Evolutionary conservation across 495 filamentous ascomycete species (phyloP).

Genomic region (Aspergillus leporis): DNA sequence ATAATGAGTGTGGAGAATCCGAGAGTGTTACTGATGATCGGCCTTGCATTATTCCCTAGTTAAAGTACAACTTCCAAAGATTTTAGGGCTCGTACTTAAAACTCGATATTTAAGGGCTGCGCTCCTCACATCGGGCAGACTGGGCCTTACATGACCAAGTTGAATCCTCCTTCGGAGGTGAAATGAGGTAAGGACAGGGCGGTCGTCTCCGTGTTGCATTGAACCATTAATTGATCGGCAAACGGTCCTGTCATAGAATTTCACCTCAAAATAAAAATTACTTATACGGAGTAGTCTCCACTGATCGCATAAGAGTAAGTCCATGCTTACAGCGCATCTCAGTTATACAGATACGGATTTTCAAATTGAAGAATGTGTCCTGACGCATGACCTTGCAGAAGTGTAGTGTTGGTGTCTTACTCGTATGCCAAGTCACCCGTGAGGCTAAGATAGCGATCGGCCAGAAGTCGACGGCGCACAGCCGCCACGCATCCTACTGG

Average conservation of each 20-base stretch:
- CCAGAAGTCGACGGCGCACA: neutral
- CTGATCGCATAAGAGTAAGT: neutral
- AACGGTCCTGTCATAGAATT: neutral
- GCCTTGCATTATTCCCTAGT: neutral
- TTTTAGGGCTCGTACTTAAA: neutral
- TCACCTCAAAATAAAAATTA: too few species aligned
- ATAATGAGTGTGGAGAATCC: neutral
- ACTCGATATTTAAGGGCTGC: neutral
- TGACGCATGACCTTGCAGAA: neutral
- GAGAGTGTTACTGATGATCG: neutral
- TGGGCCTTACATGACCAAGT: neutral
- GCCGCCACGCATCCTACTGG: slow-evolving; percentile 1
- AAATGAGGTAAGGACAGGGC: neutral
- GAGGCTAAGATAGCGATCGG: slow-evolving; percentile 13
- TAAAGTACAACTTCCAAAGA: neutral
- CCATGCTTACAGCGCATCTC: neutral
- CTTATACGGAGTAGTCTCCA: neutral
- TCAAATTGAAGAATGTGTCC: neutral
- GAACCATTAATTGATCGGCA: neutral
- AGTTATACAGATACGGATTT: neutral
- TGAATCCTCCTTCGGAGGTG: neutral
- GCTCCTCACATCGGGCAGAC: neutral
- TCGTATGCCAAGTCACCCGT: slow-evolving; percentile 7
- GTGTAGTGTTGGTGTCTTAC: neutral
- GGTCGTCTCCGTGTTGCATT: neutral